phyloP scores from a whole-genome alignment of 768 basidiomycete species.

The Krasilnikovozyma curviuscula region DNA sequence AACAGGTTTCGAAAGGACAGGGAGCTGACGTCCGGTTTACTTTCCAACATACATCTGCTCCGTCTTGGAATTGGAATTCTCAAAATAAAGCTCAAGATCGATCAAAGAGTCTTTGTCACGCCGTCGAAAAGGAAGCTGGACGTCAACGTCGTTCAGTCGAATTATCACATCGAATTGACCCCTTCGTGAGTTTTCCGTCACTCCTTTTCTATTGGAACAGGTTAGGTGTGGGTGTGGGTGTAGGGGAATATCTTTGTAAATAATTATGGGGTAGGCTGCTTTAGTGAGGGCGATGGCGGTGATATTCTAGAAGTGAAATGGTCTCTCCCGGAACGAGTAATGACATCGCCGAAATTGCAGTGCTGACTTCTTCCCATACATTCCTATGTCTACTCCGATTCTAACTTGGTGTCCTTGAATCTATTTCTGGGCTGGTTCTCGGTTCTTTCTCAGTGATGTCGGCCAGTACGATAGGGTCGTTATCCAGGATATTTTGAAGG shows the following conservation, averaged over 20 bases:
- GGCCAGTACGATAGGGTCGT: conserved; percentile 88
- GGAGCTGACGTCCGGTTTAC: neutral
- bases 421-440: too few species aligned
- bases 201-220: neutral
- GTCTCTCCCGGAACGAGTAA: too few species aligned
- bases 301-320: too few species aligned
- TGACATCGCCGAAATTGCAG: too few species aligned
- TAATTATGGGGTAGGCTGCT: neutral
- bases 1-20: too few species aligned
- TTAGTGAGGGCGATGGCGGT: neutral
- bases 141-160: conserved; percentile 91
- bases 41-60: neutral
- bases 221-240: neutral
- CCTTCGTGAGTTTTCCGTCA: conserved; percentile 46
- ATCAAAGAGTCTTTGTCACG: conserved; percentile 86
- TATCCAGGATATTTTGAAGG: conserved; percentile 90
- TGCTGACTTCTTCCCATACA: too few species aligned
- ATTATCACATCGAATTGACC: conserved; percentile 93
- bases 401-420: too few species aligned
- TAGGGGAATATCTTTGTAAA: neutral
- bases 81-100: conserved; percentile 67
- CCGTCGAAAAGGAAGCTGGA: conserved; percentile 87
- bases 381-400: too few species aligned
- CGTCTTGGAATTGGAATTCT: neutral
- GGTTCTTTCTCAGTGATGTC: conserved; percentile 47